Conservation (phyloP, 2,329 filamentous ascomycete species). For the Botrytis aclada region DNA sequence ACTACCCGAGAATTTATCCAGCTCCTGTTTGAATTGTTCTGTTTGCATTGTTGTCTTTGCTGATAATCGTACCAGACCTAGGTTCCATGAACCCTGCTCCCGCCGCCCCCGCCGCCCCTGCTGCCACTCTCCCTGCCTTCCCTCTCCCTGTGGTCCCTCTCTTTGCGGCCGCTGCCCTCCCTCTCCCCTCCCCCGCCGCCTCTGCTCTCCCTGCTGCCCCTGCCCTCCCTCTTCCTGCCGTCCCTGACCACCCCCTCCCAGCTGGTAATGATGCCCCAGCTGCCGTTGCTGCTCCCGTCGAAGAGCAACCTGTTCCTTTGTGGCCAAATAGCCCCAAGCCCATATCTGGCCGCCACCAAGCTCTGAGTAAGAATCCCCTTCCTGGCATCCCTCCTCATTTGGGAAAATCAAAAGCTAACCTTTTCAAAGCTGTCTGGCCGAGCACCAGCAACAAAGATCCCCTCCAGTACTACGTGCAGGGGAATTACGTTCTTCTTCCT, state of each 20-base stretch:
- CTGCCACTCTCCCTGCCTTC: neutral
- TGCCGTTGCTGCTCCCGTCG: neutral
- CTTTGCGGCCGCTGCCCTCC: no score
- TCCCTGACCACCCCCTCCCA: neutral
- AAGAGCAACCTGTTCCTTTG: neutral
- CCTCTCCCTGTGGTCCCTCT: no score
- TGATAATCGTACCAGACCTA: neutral
- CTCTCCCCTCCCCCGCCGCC: no score
- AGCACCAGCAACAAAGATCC: neutral
- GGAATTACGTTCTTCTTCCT: neutral
- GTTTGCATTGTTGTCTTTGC: neutral
- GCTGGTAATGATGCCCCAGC: neutral
- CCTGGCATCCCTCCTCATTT: neutral
- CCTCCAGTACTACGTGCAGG: neutral
- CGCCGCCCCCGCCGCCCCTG: neutral
- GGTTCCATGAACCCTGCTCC: neutral
- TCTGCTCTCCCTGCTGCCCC: neutral
- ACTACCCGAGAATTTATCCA: neutral
- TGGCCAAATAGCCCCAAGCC: neutral
- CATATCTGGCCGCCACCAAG: accelerated
- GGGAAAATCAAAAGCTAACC: neutral
- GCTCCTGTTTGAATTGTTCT: neutral
- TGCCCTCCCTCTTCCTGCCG: neutral
- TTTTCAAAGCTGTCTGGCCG: neutral
- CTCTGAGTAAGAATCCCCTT: no score